Percentiles rank a stretch among this genome's conserved stretches.
Conservation (phyloP, 2,329 filamentous ascomycete genomes). For the Diplocarpon rosae region DNA sequence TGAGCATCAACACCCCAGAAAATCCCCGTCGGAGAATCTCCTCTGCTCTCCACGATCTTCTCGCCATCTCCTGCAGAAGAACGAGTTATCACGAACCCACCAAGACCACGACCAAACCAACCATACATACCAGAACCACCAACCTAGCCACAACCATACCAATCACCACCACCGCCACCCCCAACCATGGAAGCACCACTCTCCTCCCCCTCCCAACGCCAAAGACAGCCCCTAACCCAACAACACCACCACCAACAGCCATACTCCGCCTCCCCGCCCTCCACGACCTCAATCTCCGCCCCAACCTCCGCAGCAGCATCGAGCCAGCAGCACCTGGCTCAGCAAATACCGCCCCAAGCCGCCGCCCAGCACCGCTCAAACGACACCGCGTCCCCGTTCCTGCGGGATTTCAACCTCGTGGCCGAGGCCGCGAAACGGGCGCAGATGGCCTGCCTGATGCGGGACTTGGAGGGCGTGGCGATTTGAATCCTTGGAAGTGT, state of each 20-base stretch:
- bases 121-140: no score
- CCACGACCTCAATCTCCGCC: conserved; percentile 15
- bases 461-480: conserved; percentile 58
- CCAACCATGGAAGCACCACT: conserved; percentile 29
- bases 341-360: conserved; percentile 11
- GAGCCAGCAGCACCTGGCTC: neutral
- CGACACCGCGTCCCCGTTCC: conserved; percentile 48
- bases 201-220: conserved; percentile 22
- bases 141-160: no score
- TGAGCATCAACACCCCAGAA: no score
- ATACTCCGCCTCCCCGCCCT: conserved; percentile 20
- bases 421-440: conserved; percentile 90
- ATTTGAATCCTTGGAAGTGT: conserved; percentile 9
- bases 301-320: conserved; percentile 2
- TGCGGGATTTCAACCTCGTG: conserved; percentile 74
- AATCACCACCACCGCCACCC: no score
- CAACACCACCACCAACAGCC: neutral
- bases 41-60: no score
- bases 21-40: no score
- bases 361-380: conserved; percentile 28
- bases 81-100: no score
- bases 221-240: conserved; percentile 9
- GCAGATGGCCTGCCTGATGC: conserved; percentile 78
- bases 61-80: no score
- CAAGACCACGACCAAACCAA: no score